A percentile compares a stretch with the other conserved stretches of the same genome.
Evolutionary conservation across 495 filamentous ascomycete genomes (phyloP).

Genomic region (Aspergillus saccharolyticus): DNA sequence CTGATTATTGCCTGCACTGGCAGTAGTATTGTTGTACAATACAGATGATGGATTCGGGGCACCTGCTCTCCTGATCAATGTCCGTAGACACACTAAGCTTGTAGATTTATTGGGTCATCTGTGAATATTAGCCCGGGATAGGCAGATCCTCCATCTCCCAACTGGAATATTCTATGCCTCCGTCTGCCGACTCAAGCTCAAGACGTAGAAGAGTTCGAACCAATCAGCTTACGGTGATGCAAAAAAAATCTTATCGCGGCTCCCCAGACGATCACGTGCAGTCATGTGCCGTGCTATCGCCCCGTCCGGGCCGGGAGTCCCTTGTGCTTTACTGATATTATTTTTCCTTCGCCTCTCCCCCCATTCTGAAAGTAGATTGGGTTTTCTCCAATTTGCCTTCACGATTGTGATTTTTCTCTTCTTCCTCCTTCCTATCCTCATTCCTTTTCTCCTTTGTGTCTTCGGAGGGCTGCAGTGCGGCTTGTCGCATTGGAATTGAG

Average conservation of each 20-base stretch:
- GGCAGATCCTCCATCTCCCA: neutral
- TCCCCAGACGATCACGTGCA: constrained; percentile 4
- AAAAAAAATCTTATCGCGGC: neutral
- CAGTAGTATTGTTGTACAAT: no score
- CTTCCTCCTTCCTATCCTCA: constrained; percentile 14
- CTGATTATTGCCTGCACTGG: no score
- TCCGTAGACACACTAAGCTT: no score
- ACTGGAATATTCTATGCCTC: neutral
- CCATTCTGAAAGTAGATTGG: neutral
- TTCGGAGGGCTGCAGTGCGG: constrained; percentile 32
- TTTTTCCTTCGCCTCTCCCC: constrained; percentile 7
- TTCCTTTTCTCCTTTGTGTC: constrained; percentile 18
- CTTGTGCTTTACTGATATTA: no score
- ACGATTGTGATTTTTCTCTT: constrained; percentile 20
- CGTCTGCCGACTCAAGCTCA: neutral
- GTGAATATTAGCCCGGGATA: no score
- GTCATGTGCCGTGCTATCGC: neutral
- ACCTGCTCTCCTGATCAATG: no score
- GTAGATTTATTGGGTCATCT: no score
- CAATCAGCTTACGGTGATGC: neutral
- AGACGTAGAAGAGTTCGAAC: neutral
- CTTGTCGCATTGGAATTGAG: constrained; percentile 18
- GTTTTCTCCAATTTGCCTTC: constrained; percentile 1
- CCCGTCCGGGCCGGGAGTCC: neutral
- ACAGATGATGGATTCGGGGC: no score